phyloP scores from a whole-genome alignment of 345 rosid species.

The Conringia planisiliqua region DNA sequence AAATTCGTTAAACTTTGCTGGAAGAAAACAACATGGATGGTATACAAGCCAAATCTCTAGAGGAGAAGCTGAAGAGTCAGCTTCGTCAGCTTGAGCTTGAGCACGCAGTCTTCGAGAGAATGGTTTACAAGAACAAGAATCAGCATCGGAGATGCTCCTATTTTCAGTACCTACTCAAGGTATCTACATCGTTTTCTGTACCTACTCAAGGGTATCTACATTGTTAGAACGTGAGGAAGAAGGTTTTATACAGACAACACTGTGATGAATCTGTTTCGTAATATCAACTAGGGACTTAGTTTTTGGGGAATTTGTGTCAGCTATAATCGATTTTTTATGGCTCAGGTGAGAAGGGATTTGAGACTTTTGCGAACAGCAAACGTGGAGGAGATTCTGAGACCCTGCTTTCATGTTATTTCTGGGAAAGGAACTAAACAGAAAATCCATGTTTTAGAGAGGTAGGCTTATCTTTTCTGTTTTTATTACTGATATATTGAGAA shows the following conservation, averaged over 20 bases:
- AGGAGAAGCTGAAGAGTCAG: conserved; percentile 58
- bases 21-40: conserved; percentile 21
- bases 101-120: conserved; percentile 62
- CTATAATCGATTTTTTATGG: not conserved
- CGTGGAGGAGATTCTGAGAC: conserved; percentile 52
- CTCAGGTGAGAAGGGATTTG: conserved; percentile 82
- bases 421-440: conserved; percentile 65
- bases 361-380: conserved; percentile 67
- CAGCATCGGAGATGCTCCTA: conserved; percentile 89
- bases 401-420: conserved; percentile 67
- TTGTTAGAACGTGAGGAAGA: not conserved
- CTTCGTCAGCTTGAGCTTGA: conserved; percentile 54
- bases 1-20: not conserved
- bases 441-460: conserved; percentile 81
- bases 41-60: conserved; percentile 26
- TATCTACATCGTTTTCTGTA: conserved; percentile 32
- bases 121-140: conserved; percentile 87
- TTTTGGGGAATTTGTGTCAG: not conserved
- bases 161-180: conserved; percentile 87
- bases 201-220: conserved; percentile 67
- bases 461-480: not conserved
- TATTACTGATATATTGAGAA: not conserved
- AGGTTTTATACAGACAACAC: not conserved
- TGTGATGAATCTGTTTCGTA: not conserved
- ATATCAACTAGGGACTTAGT: not conserved